phyloP scores from a whole-genome alignment of 1,284 basidiomycete genomes.

The Ganoderma lingzhi region DNA sequence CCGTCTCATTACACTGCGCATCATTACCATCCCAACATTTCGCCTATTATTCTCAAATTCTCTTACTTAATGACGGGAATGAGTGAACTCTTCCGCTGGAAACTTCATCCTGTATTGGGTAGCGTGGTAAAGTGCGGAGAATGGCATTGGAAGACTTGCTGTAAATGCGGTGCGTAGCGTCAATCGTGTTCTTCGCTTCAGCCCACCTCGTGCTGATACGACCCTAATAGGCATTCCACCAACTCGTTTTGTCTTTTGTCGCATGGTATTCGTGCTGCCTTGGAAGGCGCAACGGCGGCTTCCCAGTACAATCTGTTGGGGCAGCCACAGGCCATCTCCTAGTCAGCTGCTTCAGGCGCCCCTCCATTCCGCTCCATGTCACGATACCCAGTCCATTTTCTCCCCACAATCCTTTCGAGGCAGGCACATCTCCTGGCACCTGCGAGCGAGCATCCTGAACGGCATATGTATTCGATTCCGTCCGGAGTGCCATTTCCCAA shows the following conservation, averaged over 20 bases:
- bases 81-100: background rate
- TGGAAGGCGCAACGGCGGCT: background rate
- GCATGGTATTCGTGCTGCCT: constrained; percentile 3
- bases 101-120: constrained; percentile 9
- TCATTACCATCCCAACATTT: background rate
- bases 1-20: background rate
- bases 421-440: constrained; percentile 16
- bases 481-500: constrained; percentile 8
- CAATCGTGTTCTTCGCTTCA: constrained; percentile 1
- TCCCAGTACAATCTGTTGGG: background rate
- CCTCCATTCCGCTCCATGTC: constrained; percentile 8
- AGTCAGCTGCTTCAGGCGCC: constrained; percentile 8
- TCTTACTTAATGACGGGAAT: background rate
- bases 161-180: background rate
- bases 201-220: background rate
- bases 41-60: background rate
- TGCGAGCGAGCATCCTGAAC: constrained; percentile 11
- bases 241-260: constrained; percentile 7
- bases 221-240: background rate
- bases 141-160: background rate
- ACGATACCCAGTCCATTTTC: constrained; percentile 12
- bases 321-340: background rate
- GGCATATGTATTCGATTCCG: constrained; percentile 15
- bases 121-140: background rate
- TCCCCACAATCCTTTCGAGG: constrained; percentile 11